Conservation (phyloP, 371 early-diverging fungal species). For the Smittium mucronatum region DNA sequence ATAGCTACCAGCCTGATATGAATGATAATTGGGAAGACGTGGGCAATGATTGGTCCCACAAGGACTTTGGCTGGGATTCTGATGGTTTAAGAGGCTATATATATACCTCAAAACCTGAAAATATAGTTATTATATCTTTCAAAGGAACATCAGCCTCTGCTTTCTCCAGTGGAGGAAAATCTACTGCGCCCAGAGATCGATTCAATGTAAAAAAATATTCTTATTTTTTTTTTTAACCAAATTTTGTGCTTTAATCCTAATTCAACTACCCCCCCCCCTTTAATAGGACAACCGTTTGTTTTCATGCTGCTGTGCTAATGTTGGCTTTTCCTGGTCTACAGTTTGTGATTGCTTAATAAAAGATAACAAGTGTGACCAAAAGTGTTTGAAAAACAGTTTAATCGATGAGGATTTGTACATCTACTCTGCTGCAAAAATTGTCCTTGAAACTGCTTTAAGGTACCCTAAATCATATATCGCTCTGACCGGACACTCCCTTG, state of each 20-base stretch:
- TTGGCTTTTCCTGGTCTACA: slow-evolving; percentile 65
- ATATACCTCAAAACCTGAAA: slow-evolving; percentile 51
- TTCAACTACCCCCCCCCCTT: too few relatives aligned
- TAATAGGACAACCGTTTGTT: slow-evolving; percentile 93
- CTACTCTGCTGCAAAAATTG: slow-evolving; percentile 58
- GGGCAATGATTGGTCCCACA: slow-evolving; percentile 58
- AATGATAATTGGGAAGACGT: slow-evolving; percentile 61
- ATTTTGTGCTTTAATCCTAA: neutral
- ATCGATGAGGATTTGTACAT: slow-evolving; percentile 61
- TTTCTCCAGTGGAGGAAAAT: slow-evolving; percentile 55
- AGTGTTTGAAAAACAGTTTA: slow-evolving; percentile 47
- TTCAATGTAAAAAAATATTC: slow-evolving; percentile 13
- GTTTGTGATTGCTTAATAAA: slow-evolving; percentile 71
- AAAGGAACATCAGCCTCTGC: slow-evolving; percentile 83
- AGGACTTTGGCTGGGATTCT: slow-evolving; percentile 73
- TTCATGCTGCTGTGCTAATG: slow-evolving; percentile 94
- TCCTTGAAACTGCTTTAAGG: slow-evolving; percentile 41
- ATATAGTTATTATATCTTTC: slow-evolving; percentile 62
- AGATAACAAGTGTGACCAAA: slow-evolving; percentile 40
- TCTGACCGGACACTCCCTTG: slow-evolving; percentile 89
- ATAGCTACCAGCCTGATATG: slow-evolving; percentile 50
- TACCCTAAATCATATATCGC: slow-evolving; percentile 64
- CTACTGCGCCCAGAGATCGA: slow-evolving; percentile 69
- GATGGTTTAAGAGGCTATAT: slow-evolving; percentile 87
- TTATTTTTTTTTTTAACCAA: neutral